These are phyloP conservation scores for Passiflora organensis DNA, from an alignment of 345 rosid species.

Conservation along the genomic window DNA sequence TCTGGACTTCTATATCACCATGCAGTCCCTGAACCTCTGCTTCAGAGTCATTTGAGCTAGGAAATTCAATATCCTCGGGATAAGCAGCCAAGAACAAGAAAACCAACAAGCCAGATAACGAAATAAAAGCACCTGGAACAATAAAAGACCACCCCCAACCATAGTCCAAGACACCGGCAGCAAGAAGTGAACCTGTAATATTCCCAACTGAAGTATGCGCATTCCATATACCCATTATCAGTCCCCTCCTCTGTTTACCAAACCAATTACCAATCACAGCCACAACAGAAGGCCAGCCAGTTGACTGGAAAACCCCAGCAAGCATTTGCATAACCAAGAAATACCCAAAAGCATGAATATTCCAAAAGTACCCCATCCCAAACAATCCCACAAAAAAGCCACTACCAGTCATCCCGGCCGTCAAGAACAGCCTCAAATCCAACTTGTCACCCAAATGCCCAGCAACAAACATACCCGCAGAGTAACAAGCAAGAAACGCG, in stretches of 20 bases:
- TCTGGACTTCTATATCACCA: constrained; percentile 37
- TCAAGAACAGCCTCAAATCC: constrained; percentile 80
- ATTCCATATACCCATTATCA: constrained; percentile 98
- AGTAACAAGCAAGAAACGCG: constrained; percentile 84
- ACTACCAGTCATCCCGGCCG: constrained; percentile 86
- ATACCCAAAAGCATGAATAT: constrained; percentile 63
- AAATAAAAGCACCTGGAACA: constrained; percentile 65
- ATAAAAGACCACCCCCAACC: constrained; percentile 99
- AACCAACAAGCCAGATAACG: constrained; percentile 63
- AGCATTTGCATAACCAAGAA: constrained; percentile 74
- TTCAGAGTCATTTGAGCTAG: constrained; percentile 25
- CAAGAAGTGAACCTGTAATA: constrained; percentile 80
- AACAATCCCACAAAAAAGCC: constrained; percentile 80
- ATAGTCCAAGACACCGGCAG: constrained; percentile 77
- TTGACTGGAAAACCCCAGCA: constrained; percentile 89
- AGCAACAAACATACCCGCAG: constrained; percentile 77
- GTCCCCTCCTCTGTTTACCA: constrained; percentile 84
- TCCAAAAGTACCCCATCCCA: constrained; percentile 90
- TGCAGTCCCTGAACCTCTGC: constrained; percentile 3
- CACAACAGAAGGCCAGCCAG: constrained; percentile 97
- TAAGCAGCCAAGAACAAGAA: constrained; percentile 78
- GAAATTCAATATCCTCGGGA: constrained; percentile 89
- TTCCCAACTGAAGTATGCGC: constrained; percentile 94
- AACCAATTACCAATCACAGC: constrained; percentile 96
- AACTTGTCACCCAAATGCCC: constrained; percentile 88